Percentiles rank a stretch among this genome's conserved stretches.
Evolutionary conservation across 2,329 filamentous ascomycete species (phyloP).

Genomic region (Rhexocercosporidium sp.): DNA sequence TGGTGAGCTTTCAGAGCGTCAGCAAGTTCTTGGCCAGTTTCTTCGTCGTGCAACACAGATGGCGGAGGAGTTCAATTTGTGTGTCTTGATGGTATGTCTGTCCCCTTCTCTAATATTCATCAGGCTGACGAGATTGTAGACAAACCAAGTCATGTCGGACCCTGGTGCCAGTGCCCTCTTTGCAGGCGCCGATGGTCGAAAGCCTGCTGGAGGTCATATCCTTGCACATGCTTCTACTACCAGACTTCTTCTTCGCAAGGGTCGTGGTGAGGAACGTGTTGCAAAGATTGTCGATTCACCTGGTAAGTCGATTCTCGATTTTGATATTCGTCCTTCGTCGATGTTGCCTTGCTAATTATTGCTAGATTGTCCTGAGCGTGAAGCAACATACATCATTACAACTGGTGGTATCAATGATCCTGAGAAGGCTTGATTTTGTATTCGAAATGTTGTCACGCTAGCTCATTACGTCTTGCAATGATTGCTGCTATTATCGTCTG

Average conservation of each 20-base stretch:
- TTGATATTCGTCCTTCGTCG: neutral
- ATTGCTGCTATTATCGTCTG: constrained; percentile 1
- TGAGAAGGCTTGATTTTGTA: constrained; percentile 57
- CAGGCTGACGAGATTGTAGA: constrained; percentile 46
- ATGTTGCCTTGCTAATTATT: neutral
- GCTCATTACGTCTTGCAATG: neutral
- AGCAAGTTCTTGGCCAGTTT: constrained; percentile 71
- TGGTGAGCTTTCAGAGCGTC: constrained; percentile 70
- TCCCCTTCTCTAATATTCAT: neutral
- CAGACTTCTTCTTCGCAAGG: constrained; percentile 69
- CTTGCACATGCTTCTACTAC: constrained; percentile 73
- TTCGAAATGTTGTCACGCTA: neutral
- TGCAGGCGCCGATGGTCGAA: constrained; percentile 69
- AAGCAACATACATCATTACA: constrained; percentile 74
- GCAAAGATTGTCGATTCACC: constrained; percentile 72
- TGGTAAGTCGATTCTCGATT: constrained; percentile 48
- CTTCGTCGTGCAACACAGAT: constrained; percentile 67
- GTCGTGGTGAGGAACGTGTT: constrained; percentile 71
- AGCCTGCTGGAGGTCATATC: constrained; percentile 70
- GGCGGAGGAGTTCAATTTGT: constrained; percentile 73
- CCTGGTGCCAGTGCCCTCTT: constrained; percentile 72
- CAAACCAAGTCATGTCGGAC: constrained; percentile 74
- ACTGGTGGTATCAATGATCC: constrained; percentile 72
- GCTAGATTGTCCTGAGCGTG: constrained; percentile 62
- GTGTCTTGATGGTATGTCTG: constrained; percentile 60